Conservation (phyloP, 1,284 basidiomycete species). For the Moesziomyces globuligerus region DNA sequence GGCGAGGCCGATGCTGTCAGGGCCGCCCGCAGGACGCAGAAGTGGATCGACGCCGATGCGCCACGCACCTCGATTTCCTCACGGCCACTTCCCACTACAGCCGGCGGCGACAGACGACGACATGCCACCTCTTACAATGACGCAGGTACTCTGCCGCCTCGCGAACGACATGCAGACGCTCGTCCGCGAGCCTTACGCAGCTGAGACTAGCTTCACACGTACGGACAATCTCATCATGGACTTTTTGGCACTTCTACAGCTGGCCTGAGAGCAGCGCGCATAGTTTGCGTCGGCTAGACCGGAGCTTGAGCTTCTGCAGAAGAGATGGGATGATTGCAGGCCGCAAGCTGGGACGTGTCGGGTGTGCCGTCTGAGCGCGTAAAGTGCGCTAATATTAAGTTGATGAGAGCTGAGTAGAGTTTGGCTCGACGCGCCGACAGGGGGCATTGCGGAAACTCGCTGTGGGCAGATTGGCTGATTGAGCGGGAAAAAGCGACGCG, state of each 20-base stretch:
- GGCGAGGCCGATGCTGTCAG: neutral
- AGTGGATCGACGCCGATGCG: constrained; percentile 4
- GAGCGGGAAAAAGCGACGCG: constrained; percentile 5
- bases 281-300: too few relatives aligned
- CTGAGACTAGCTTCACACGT: neutral
- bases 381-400: too few relatives aligned
- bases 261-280: too few relatives aligned
- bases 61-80: constrained; percentile 11
- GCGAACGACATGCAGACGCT: neutral
- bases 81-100: constrained; percentile 4
- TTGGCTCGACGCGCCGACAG: too few relatives aligned
- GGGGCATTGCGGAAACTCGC: too few relatives aligned
- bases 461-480: too few relatives aligned
- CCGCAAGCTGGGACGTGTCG: too few relatives aligned
- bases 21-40: constrained; percentile 5
- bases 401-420: too few relatives aligned
- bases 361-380: too few relatives aligned
- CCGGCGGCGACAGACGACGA: neutral
- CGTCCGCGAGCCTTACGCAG: neutral
- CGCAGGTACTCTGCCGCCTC: neutral
- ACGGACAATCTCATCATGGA: neutral
- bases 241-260: neutral
- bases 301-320: too few relatives aligned
- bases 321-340: too few relatives aligned
- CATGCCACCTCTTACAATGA: neutral